phyloP scores from a whole-genome alignment of 768 basidiomycete species.

The Lenzites betulinus region DNA sequence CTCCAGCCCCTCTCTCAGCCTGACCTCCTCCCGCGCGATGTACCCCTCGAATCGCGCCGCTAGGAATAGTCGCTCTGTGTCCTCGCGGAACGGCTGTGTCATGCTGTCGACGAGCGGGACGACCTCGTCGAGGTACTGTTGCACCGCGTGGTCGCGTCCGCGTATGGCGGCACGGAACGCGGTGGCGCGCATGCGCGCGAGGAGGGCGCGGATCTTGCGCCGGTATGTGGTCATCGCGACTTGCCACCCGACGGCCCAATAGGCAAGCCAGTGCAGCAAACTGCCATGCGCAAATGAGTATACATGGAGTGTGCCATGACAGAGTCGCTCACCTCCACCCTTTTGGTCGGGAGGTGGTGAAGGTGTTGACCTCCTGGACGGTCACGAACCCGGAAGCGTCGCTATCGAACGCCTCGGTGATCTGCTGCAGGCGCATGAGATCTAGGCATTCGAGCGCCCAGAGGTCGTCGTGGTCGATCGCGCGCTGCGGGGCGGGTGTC shows the following conservation, averaged over 20 bases:
- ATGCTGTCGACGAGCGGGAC: not conserved
- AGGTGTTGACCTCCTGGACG: conserved; percentile 36
- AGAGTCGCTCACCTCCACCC: conserved; percentile 33
- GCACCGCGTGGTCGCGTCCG: not conserved
- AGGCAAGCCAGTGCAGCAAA: conserved; percentile 35
- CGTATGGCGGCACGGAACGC: not conserved
- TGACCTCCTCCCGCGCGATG: conserved; percentile 27
- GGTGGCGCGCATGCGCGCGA: conserved; percentile 8
- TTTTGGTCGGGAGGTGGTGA: conserved; percentile 32
- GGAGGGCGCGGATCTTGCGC: conserved; percentile 14
- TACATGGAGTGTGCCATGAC: not conserved
- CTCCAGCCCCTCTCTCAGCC: conserved; percentile 32
- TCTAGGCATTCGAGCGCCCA: conserved; percentile 42
- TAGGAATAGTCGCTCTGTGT: not conserved
- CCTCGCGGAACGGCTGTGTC: not conserved
- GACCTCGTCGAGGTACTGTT: not conserved
- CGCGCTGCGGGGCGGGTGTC: not conserved
- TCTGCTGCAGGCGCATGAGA: conserved; percentile 33
- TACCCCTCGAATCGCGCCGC: conserved; percentile 29
- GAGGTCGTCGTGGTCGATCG: conserved; percentile 22
- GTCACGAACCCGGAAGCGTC: conserved; percentile 43
- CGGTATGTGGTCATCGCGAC: conserved; percentile 12
- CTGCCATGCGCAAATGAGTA: conserved; percentile 4
- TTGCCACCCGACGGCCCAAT: conserved; percentile 37
- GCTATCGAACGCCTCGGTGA: conserved; percentile 45